phyloP scores from a whole-genome alignment of 345 rosid genomes.

The Eucalyptus albens region DNA sequence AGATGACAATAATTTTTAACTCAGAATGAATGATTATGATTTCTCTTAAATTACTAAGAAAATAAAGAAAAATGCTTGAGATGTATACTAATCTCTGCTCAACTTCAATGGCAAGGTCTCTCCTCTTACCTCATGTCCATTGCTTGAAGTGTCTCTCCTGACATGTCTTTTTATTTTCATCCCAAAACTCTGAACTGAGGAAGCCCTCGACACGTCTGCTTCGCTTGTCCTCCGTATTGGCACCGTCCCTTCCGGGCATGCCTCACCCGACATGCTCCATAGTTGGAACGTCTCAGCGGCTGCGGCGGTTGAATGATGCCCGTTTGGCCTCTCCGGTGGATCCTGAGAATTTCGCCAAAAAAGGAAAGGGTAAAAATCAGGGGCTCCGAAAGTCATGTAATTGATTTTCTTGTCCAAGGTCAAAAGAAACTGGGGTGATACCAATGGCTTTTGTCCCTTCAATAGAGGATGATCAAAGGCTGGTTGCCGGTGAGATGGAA shows the following conservation, averaged over 20 bases:
- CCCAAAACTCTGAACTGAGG: slow-evolving; percentile 52
- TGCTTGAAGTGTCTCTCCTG: slow-evolving; percentile 69
- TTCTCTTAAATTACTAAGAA: not conserved
- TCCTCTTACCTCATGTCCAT: slow-evolving; percentile 73
- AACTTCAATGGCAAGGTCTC: not conserved
- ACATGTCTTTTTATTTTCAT: slow-evolving; percentile 45
- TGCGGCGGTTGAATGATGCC: slow-evolving; percentile 12
- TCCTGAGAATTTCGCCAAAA: slow-evolving; percentile 28
- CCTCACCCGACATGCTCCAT: slow-evolving; percentile 73
- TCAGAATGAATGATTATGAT: not conserved
- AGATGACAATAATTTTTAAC: not conserved
- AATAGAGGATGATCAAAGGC: slow-evolving; percentile 88
- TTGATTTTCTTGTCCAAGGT: not conserved
- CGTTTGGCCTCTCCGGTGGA: slow-evolving; percentile 65
- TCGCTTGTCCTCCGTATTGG: slow-evolving; percentile 86
- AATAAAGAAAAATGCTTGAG: not conserved
- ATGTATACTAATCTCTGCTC: not conserved
- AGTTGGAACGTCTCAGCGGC: slow-evolving; percentile 37
- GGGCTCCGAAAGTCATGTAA: not conserved
- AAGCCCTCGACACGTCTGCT: slow-evolving; percentile 73
- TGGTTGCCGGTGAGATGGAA: slow-evolving; percentile 60
- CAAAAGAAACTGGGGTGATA: not conserved
- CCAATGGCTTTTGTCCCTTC: slow-evolving; percentile 69
- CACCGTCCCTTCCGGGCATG: slow-evolving; percentile 84
- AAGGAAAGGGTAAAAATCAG: not conserved